Evolutionary conservation across 495 filamentous ascomycete species (phyloP).

Genomic region (Tuber magnatum): DNA sequence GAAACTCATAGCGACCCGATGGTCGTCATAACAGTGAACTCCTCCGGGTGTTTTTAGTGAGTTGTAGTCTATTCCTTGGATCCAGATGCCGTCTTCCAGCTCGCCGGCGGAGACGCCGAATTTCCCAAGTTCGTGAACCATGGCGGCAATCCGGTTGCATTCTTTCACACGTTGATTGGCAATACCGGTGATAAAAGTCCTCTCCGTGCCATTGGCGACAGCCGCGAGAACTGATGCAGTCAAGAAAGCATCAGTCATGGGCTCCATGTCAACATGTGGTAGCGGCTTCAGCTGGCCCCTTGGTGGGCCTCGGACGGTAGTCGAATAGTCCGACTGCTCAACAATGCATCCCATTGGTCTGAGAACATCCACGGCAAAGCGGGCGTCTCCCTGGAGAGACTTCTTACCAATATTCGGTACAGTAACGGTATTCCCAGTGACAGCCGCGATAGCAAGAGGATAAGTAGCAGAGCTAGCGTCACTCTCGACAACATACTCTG

Average conservation of each 20-base stretch:
- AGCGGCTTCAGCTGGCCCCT: slow-evolving; percentile 63
- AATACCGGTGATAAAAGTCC: slow-evolving; percentile 70
- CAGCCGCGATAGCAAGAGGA: slow-evolving; percentile 86
- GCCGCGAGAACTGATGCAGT: slow-evolving; percentile 90
- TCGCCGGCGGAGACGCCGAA: slow-evolving; percentile 84
- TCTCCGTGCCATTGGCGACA: slow-evolving; percentile 74
- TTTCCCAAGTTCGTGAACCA: slow-evolving; percentile 94
- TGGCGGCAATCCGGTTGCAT: slow-evolving; percentile 91
- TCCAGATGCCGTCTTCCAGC: slow-evolving; percentile 85
- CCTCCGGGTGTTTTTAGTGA: slow-evolving; percentile 55
- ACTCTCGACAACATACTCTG: slow-evolving; percentile 85
- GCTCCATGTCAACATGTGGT: slow-evolving; percentile 82
- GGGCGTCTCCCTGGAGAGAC: slow-evolving; percentile 91
- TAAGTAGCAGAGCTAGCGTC: slow-evolving; percentile 98
- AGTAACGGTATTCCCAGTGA: slow-evolving; percentile 88
- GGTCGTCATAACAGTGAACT: slow-evolving; percentile 93
- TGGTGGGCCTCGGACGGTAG: slow-evolving; percentile 84
- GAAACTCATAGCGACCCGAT: slow-evolving; percentile 97
- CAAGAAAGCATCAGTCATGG: slow-evolving; percentile 98
- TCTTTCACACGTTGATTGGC: slow-evolving; percentile 99
- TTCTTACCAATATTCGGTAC: slow-evolving; percentile 90
- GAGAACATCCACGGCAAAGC: slow-evolving; percentile 87
- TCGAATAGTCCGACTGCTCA: slow-evolving; percentile 73
- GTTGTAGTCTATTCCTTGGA: slow-evolving; percentile 60
- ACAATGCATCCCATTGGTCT: slow-evolving; percentile 90